Conservation (phyloP, 2,329 filamentous ascomycete species). For the Bretziella fagacearum region DNA sequence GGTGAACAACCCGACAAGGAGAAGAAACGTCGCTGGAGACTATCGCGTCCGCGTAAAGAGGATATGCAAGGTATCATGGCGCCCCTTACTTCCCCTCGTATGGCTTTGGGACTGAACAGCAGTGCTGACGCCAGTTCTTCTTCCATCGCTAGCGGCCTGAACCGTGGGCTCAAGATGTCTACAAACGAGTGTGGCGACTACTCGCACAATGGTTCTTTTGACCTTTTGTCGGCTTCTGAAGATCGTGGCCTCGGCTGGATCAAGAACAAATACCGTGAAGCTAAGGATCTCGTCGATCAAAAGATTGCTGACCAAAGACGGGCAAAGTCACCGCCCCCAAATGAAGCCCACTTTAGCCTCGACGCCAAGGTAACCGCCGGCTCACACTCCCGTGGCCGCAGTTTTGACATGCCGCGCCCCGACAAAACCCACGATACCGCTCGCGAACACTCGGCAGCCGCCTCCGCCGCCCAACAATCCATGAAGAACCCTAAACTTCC, state of each 20-base stretch:
- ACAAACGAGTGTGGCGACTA: conserved; percentile 34
- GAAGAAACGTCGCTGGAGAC: conserved; percentile 54
- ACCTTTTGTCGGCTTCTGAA: conserved; percentile 2
- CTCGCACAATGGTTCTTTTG: background rate
- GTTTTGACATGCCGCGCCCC: conserved; percentile 22
- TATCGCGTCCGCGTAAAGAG: conserved; percentile 46
- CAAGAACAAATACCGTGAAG: conserved; percentile 42
- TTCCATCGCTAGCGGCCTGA: conserved; percentile 47
- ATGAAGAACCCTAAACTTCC: background rate
- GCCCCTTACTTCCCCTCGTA: conserved; percentile 21
- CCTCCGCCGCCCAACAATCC: conserved; percentile 10
- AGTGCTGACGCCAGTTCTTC: conserved; percentile 49
- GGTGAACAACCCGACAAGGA: conserved; percentile 41
- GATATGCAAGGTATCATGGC: conserved; percentile 28
- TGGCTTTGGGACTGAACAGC: conserved; percentile 41
- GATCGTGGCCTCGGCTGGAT: conserved; percentile 39
- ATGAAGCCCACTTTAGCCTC: conserved; percentile 9
- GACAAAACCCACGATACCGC: conserved; percentile 33
- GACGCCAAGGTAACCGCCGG: conserved; percentile 19
- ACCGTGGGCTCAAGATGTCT: conserved; percentile 26
- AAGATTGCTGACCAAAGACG: conserved; percentile 36
- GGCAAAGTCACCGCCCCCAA: conserved; percentile 35
- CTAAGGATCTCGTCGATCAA: conserved; percentile 38
- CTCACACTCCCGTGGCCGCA: conserved; percentile 19
- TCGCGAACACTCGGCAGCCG: conserved; percentile 21